Base-by-base conservation (phyloP, 2,329 filamentous ascomycete species). In the Colletotrichum sp. region DNA sequence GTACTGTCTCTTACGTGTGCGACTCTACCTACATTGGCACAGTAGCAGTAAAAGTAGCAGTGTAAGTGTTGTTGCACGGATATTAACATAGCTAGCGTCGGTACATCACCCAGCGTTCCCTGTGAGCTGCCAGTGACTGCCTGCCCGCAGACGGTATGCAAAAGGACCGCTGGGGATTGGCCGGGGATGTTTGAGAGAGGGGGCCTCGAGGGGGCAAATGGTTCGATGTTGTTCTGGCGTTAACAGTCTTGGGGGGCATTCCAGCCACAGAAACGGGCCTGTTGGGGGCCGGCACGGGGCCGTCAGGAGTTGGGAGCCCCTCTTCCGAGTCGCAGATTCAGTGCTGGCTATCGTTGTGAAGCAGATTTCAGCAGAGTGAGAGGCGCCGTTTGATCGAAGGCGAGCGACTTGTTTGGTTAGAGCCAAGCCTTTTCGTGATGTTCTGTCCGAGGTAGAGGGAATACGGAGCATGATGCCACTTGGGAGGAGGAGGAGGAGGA, bases 321-420 rank as follows among this genome's bases (percentile, higher is more conserved):
- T 76, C 74, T 65, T 76, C 16, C 70, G 49, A 76, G 74, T 76
- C 49, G 44, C 74, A 73, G 74, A 74, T 73, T 73, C 52, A 69
- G 65, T 64, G 32, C 18, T 13, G 13, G n/a, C 24, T 63, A 55
- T 28, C 57, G 65, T 36, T 57, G 16, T 36, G 63, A 68, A 26
- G 34, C 49, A 69, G 26, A 52, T 62, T 36, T 36, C 44, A 52
- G 44, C 44, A 52, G 44, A 52, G 16, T 62, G 28, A 30, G 28
- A 32, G 59, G 2, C 36, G 62, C 30, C 16, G 62, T 64, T 64
- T 64, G 62, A 64, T 64, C 32, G 15, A 34, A 55, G 15, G 34
- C 6, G 34, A 34, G 62, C 24, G 62, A 64, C 62, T 64, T 64
- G 62, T 64, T 64, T 64, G 62, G 62, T 64, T 16, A 64, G 32